Base-by-base conservation (phyloP, 164 flowering plant species). In the Stephania japonica region DNA sequence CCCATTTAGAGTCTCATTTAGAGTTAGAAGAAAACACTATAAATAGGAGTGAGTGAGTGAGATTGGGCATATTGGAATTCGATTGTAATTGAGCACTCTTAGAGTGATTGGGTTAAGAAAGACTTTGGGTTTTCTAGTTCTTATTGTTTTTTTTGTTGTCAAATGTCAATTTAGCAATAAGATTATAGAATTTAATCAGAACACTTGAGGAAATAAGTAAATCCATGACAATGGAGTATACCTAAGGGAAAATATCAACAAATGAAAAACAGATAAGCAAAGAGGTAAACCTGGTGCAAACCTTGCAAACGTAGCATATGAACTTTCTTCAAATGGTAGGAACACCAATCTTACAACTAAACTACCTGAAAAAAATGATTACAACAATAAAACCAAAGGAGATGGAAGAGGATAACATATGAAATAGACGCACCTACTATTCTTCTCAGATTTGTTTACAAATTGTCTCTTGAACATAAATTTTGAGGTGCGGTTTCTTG, bases 241-340 rank as follows among this genome's bases (percentile, higher is more conserved):
- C 26, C 21, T 0, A 21, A 49, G 47, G 14, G 62, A 32, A 44
- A 53, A 50, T 24, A 27, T 71, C 64, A 76, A 47, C 2, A 6
- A 43, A 61, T 42, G 16, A 0, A 65, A 44, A 69, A n/a, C 1
- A 23, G 44, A 70, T 68, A 63, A 70, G 73, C 67, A 69, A 72
- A 78, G 82, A 84, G 53, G 62, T 76, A 76, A 83, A 95, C 99
- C 99, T 95, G 98, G 84, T 70, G 90, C 89, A 77, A 84, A 90
- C 87, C 87, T 90, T 78, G 99, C 99, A 87, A 95, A 95, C 75
- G 95, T 89, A 67, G 96, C 81, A 80, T 85, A 95, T 26, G 97
- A 89, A 81, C 97, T 93, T 89, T 93, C 98, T 86, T 95, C 97
- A 74, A 93, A 89, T n/a, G 99, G 99, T 70, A 91, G 90, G 77